Conservation (phyloP, 1,284 basidiomycete genomes). For the Irpex lacteus region DNA sequence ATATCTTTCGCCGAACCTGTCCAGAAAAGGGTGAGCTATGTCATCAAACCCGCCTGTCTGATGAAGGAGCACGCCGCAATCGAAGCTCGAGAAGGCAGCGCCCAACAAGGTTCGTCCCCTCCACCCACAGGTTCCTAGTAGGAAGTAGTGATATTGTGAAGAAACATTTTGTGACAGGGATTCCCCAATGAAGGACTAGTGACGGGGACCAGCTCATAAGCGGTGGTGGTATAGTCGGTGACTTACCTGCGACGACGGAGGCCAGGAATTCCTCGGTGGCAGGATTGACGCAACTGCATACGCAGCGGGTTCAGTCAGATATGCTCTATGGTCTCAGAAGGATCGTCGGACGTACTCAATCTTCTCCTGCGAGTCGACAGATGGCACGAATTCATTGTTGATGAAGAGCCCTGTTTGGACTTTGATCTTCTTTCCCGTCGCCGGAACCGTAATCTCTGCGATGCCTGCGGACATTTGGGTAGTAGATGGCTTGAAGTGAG, state of each 20-base stretch:
- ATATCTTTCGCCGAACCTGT: slow-evolving; percentile 76
- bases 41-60: too few relatives aligned
- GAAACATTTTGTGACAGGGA: too few relatives aligned
- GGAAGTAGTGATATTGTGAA: too few relatives aligned
- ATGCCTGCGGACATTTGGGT: slow-evolving; percentile 24
- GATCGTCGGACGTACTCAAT: slow-evolving; percentile 46
- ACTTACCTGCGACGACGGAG: slow-evolving; percentile 63
- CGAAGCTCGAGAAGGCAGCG: too few relatives aligned
- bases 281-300: slow-evolving; percentile 62
- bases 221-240: neutral
- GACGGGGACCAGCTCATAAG: neutral
- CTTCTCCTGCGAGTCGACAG: slow-evolving; percentile 56
- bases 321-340: neutral
- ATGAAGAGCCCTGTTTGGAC: slow-evolving; percentile 88
- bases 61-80: too few relatives aligned
- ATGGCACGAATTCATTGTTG: slow-evolving; percentile 81
- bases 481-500: slow-evolving; percentile 6
- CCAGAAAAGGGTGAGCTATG: slow-evolving; percentile 6
- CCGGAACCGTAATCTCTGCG: slow-evolving; percentile 25
- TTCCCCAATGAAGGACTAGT: neutral
- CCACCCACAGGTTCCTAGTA: too few relatives aligned
- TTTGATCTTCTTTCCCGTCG: slow-evolving; percentile 48
- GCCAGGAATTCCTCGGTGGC: slow-evolving; percentile 72
- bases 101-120: too few relatives aligned
- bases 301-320: slow-evolving; percentile 6